Conservation (phyloP, 768 basidiomycete genomes). For the Pleurotus ostreatus region DNA sequence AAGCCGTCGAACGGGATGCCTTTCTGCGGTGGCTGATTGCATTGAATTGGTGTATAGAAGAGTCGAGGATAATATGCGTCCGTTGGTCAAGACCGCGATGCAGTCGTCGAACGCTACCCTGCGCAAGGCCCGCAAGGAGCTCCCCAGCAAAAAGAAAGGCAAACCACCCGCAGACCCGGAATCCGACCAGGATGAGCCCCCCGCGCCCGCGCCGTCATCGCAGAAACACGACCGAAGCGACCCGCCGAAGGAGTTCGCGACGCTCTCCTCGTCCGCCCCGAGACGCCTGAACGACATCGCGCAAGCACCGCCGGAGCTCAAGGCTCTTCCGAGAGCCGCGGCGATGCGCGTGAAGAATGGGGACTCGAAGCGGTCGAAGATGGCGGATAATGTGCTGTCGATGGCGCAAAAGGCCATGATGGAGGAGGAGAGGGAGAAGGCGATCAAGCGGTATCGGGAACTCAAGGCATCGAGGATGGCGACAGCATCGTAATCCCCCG, state of each 20-base stretch:
- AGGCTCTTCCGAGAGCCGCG: slow-evolving; percentile 47
- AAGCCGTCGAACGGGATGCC: background rate
- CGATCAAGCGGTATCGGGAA: slow-evolving; percentile 62
- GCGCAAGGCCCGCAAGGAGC: slow-evolving; percentile 40
- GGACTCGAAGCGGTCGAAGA: slow-evolving; percentile 16
- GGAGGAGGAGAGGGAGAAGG: slow-evolving; percentile 71
- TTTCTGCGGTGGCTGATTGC: too few species aligned
- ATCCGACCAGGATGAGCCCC: slow-evolving; percentile 14
- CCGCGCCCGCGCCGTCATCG: slow-evolving; percentile 11
- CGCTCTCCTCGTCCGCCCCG: slow-evolving; percentile 48
- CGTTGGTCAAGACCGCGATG: slow-evolving; percentile 57
- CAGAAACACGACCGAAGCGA: slow-evolving; percentile 15
- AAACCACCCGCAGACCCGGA: slow-evolving; percentile 12
- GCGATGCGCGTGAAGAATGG: slow-evolving; percentile 8
- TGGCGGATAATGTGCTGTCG: slow-evolving; percentile 50
- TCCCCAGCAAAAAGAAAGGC: slow-evolving; percentile 9
- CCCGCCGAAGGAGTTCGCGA: slow-evolving; percentile 46
- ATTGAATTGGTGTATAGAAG: slow-evolving; percentile 40
- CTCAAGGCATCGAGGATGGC: slow-evolving; percentile 50
- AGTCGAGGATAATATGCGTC: slow-evolving; percentile 70
- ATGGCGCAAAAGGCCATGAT: slow-evolving; percentile 77
- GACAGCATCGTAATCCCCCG: too few species aligned
- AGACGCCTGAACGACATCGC: slow-evolving; percentile 65
- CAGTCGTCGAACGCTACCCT: slow-evolving; percentile 48
- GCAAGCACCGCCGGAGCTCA: slow-evolving; percentile 24